These are phyloP conservation scores for Helicocarpus griseus DNA, from an alignment of 2,329 filamentous ascomycete genomes.

Conservation along the genomic window DNA sequence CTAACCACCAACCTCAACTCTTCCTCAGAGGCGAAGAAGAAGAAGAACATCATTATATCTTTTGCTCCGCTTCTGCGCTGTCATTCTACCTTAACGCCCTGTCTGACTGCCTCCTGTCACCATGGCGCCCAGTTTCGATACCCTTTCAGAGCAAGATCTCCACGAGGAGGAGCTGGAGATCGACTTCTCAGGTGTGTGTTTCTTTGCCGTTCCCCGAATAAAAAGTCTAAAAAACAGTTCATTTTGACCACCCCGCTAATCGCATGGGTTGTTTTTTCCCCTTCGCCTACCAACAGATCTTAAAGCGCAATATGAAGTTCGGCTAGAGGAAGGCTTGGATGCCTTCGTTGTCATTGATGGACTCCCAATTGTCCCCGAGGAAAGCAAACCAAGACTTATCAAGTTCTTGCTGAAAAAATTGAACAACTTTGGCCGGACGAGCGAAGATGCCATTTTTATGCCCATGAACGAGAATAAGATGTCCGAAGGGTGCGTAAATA, in stretches of 20 bases:
- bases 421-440: conserved; percentile 71
- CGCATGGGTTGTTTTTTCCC: conserved; percentile 13
- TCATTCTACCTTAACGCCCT: not conserved
- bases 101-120: conserved; percentile 33
- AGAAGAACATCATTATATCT: conserved; percentile 2
- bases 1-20: too few species aligned
- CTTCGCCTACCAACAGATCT: conserved; percentile 50
- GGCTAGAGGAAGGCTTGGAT: conserved; percentile 90
- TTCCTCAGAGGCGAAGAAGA: conserved; percentile 4
- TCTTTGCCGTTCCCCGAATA: conserved; percentile 6
- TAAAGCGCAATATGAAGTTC: conserved; percentile 87
- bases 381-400: conserved; percentile 85
- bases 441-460: conserved; percentile 87
- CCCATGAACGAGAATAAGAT: conserved; percentile 78
- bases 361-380: conserved; percentile 77
- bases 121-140: conserved; percentile 92
- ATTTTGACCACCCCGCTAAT: conserved; percentile 26
- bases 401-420: conserved; percentile 96
- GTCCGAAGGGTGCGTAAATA: conserved; percentile 63
- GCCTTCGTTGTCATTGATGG: conserved; percentile 95
- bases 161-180: conserved; percentile 88
- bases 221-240: too few species aligned
- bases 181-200: conserved; percentile 61
- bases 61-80: not conserved
- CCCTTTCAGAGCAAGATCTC: conserved; percentile 82